Evolutionary conservation across 768 basidiomycete species (phyloP), one percentile per base, ranked within the genome.

Genomic region (Coprinopsis cinerea): DNA sequence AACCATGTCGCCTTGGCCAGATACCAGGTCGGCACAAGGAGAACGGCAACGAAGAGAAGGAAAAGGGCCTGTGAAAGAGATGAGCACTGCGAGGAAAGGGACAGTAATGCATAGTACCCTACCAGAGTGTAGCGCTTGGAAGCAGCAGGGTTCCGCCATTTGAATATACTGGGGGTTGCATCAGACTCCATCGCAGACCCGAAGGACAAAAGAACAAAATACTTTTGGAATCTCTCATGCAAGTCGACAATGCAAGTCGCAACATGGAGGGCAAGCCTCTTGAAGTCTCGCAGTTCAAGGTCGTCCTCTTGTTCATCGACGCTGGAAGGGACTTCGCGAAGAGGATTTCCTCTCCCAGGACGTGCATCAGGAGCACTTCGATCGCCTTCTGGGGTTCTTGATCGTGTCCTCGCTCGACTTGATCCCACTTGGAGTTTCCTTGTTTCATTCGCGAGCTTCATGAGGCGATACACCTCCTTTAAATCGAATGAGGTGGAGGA

Each of bases 211-310:
- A 17, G 34, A 3, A 36, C 11, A 44, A 62, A 72, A 24, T 55
- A 84, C 84, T 84, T 86, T 63, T 75, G 77, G 23, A 83, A 53
- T 26, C 83, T 69, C 60, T 87, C 85, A 50, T 83, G 79, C 9
- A 83, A 49, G 58, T 86, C 83, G 7, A 78, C 76, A 27, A 82
- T 57, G 34, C 76, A 72, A 37, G 72, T 68, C 43, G 84, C 27
- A 9, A 61, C 27, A 28, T 68, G 61, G 15, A 85, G 57, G 2
- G 65, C 53, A 23, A 67, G 57, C 9, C 71, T 67, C 59, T 77
- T 77, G 4, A 77, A 22, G 25, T 43, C 42, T 18, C 35, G 42
- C 2, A 51, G 25, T 52, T 72, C 74, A 43, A 66, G 64, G 30
- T 71, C 63, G 47, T 69, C 69, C 24, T 67, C 51, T 22, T 47